These are phyloP conservation scores for Tylopilus intermedius DNA, from an alignment of 768 basidiomycete species.

Conservation along the genomic window DNA sequence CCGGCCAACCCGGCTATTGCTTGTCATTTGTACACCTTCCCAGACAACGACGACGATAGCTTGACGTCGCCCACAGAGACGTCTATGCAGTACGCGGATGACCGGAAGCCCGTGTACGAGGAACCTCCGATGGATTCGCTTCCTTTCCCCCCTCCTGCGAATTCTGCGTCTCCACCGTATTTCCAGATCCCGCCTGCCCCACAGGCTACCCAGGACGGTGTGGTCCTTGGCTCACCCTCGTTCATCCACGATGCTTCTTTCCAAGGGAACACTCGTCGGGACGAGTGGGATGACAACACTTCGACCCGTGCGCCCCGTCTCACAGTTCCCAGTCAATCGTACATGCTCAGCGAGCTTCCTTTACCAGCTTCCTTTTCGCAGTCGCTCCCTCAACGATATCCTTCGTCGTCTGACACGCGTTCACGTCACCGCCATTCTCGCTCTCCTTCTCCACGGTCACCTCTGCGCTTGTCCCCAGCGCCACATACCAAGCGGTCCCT, in stretches of 20 bases:
- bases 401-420: conserved; percentile 14
- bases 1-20: conserved; percentile 13
- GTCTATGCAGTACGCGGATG: conserved; percentile 10
- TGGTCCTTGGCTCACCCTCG: conserved; percentile 10
- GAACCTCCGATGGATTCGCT: conserved; percentile 32
- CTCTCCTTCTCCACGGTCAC: conserved; percentile 25
- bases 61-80: conserved; percentile 2
- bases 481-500: conserved; percentile 23
- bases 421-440: conserved; percentile 21
- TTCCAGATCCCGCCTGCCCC: conserved; percentile 14
- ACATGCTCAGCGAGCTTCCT: conserved; percentile 16
- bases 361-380: conserved; percentile 11
- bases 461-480: conserved; percentile 18
- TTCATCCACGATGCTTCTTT: conserved; percentile 13
- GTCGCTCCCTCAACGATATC: conserved; percentile 10
- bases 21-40: conserved; percentile 13
- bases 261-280: conserved; percentile 2
- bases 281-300: conserved; percentile 22
- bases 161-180: conserved; percentile 16
- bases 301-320: conserved; percentile 2
- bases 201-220: conserved; percentile 14
- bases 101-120: conserved; percentile 11
- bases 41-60: conserved; percentile 13
- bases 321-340: conserved; percentile 13
- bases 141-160: conserved; percentile 26